These are phyloP conservation scores for Ogataea saltuana DNA, from an alignment of 805 yeast genomes.

Conservation along the genomic window DNA sequence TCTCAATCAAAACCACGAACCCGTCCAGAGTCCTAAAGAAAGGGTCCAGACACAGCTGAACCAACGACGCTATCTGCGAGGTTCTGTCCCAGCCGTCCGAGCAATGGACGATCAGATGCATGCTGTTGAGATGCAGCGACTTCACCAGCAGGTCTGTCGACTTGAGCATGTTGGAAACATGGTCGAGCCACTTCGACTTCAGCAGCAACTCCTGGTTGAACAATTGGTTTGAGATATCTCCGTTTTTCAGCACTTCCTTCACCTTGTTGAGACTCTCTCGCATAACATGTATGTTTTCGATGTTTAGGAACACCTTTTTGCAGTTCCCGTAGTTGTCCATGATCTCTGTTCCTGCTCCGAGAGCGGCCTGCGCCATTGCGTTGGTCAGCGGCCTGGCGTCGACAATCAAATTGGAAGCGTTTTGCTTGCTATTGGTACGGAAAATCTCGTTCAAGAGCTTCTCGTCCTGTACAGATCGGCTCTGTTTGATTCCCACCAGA, in stretches of 20 bases:
- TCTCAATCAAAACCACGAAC: constrained; percentile 80
- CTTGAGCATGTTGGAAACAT: constrained; percentile 64
- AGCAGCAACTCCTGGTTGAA: constrained; percentile 57
- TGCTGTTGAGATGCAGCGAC: constrained; percentile 78
- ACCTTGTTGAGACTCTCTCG: constrained; percentile 75
- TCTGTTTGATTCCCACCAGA: constrained; percentile 83
- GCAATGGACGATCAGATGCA: constrained; percentile 87
- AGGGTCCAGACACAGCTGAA: constrained; percentile 88
- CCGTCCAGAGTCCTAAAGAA: constrained; percentile 86
- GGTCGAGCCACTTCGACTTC: constrained; percentile 78
- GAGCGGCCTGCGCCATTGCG: constrained; percentile 93
- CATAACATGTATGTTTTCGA: constrained; percentile 95
- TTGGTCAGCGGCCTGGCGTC: constrained; percentile 93
- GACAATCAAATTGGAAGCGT: constrained; percentile 60
- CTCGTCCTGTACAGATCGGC: constrained; percentile 90
- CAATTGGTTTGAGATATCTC: constrained; percentile 53
- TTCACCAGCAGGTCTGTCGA: constrained; percentile 78
- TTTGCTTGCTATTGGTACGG: constrained; percentile 48
- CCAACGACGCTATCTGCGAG: constrained; percentile 79
- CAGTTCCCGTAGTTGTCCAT: constrained; percentile 81
- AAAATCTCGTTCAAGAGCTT: constrained; percentile 74
- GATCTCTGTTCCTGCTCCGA: constrained; percentile 97
- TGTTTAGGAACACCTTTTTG: constrained; percentile 76
- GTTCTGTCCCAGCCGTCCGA: constrained; percentile 99
- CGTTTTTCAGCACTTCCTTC: constrained; percentile 60